These are phyloP conservation scores for Penicillium goetzii DNA, from an alignment of 495 filamentous ascomycete genomes.

Conservation along the genomic window DNA sequence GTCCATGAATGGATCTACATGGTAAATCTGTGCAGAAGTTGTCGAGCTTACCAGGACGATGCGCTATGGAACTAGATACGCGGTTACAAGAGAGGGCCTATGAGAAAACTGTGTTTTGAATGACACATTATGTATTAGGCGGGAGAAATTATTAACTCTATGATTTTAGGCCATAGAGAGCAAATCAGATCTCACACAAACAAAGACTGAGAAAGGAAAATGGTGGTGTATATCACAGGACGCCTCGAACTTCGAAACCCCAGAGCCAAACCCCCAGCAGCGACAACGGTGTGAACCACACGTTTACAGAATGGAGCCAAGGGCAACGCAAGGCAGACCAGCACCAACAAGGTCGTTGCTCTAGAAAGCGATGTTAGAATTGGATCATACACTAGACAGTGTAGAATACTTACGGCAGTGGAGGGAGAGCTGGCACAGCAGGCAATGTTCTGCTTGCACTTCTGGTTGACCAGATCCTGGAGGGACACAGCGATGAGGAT, in stretches of 20 bases:
- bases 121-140: conserved; percentile 26
- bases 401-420: conserved; percentile 36
- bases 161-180: conserved; percentile 14
- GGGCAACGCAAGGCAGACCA: conserved; percentile 54
- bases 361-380: conserved; percentile 14
- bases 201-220: conserved; percentile 23
- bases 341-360: conserved; percentile 47
- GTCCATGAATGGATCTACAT: not conserved
- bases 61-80: not conserved
- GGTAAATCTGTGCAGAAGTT: not conserved
- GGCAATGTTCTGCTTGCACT: conserved; percentile 59
- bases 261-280: not conserved
- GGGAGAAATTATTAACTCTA: conserved; percentile 19
- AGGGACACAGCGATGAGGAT: conserved; percentile 38
- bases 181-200: conserved; percentile 22
- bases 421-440: conserved; percentile 52
- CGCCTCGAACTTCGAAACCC: conserved; percentile 15
- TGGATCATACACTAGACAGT: not conserved
- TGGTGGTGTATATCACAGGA: conserved; percentile 24
- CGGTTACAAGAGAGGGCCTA: not conserved
- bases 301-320: conserved; percentile 54
- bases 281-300: conserved; percentile 4
- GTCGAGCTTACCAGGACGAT: too few relatives aligned
- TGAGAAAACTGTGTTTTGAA: not conserved
- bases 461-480: conserved; percentile 49